Base-by-base conservation (phyloP, 2,329 filamentous ascomycete genomes). In the Diaporthe ilicicola region DNA sequence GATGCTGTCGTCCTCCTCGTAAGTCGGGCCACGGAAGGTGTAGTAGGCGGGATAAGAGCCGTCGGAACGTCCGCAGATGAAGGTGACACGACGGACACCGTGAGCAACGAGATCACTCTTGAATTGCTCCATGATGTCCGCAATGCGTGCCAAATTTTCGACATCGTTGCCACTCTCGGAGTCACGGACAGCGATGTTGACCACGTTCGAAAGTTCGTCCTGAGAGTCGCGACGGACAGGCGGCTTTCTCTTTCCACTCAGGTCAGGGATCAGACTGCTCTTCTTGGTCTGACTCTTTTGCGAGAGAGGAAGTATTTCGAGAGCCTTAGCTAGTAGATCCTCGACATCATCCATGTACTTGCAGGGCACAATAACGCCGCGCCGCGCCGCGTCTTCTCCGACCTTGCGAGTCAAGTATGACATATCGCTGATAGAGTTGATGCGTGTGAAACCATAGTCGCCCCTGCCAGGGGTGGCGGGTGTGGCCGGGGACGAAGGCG, bases 361-460 rank as follows among this genome's bases (percentile, higher is more conserved):
- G 77, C 97, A 94, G 39, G 96, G 95, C 55, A 98, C 91, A 74
- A 99, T 96, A 69, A 97, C 94, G 89, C 96, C 96, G 86, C 96
- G 97, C 77, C 96, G 90, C 37, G 88, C 90, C 42, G 93, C 93
- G 82, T 98, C 95, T 50, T 90, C 87, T 51, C 92, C 89, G 67
- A 90, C 88, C 79, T 92, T 92, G 74, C 90, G 90, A 72, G 90
- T 87, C 73, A 98, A 85, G 81, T 97, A 97, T 19, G 94, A 94
- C 92, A 99, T 94, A 79, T 99, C 96, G 81, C 94, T 97, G 82
- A 99, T 96, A 67, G 96, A 98, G 84, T 93, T 91, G 78, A 98
- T 92, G 76, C 95, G 91, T 84, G 94, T 93, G 82, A 95, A 93
- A 74, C 83, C 82, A 75, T 86, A 86, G 71, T 90, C 88, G 73